Evolutionary conservation across 768 basidiomycete species (phyloP).

Genomic region (Russula sp.): DNA sequence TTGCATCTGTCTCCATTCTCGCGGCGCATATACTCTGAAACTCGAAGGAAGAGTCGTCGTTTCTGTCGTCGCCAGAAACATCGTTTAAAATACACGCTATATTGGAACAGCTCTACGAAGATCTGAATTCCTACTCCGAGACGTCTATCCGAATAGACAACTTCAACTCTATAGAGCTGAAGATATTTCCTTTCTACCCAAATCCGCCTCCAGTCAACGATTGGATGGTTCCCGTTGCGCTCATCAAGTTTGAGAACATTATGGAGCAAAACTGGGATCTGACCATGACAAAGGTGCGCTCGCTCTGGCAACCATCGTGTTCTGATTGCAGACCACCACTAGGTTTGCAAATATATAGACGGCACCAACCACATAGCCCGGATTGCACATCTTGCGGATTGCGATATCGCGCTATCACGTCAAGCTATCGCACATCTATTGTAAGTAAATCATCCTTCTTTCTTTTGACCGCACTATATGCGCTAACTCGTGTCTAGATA

Average conservation of each 20-base stretch:
- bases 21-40: neutral
- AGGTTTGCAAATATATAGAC: slow-evolving; percentile 82
- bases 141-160: slow-evolving; percentile 88
- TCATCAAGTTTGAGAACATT: slow-evolving; percentile 78
- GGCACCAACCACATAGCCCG: slow-evolving; percentile 88
- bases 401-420: slow-evolving; percentile 76
- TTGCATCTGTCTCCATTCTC: neutral
- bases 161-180: slow-evolving; percentile 93
- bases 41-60: slow-evolving; percentile 78
- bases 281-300: slow-evolving; percentile 76
- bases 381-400: slow-evolving; percentile 90
- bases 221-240: slow-evolving; percentile 92
- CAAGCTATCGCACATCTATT: slow-evolving; percentile 89
- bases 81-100: slow-evolving; percentile 73
- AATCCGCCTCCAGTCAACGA: slow-evolving; percentile 88
- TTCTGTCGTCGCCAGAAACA: slow-evolving; percentile 72
- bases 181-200: slow-evolving; percentile 95
- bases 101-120: slow-evolving; percentile 94
- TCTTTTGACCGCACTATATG: neutral
- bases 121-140: slow-evolving; percentile 95
- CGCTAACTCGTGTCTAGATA: slow-evolving; percentile 53
- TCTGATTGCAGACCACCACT: slow-evolving; percentile 13
- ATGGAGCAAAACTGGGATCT: slow-evolving; percentile 95
- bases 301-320: neutral
- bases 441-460: slow-evolving; percentile 45